phyloP scores from a whole-genome alignment of 176 grass and related monocot genomes.

The Chloris gayana region DNA sequence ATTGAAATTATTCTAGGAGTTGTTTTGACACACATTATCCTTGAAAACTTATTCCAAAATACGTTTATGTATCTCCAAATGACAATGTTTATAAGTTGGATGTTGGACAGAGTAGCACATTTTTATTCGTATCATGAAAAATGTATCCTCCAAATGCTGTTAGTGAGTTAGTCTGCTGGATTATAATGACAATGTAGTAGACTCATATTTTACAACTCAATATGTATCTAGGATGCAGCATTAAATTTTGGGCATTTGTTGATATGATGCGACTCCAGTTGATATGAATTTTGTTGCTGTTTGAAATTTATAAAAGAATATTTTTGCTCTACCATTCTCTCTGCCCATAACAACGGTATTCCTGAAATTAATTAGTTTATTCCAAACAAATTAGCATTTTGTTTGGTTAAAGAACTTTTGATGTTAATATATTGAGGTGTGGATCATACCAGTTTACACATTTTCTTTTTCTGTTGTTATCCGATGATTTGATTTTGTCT shows the following conservation, averaged over 20 bases:
- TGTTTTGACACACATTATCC: background rate
- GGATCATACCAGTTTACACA: background rate
- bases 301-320: background rate
- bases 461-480: background rate
- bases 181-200: background rate
- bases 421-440: background rate
- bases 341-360: background rate
- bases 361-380: background rate
- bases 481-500: background rate
- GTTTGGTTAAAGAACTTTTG: background rate
- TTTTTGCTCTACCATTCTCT: background rate
- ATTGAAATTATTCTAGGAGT: background rate
- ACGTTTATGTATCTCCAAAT: background rate
- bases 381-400: background rate
- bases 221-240: background rate
- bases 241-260: background rate
- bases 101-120: background rate
- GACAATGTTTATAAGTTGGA: background rate
- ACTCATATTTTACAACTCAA: background rate
- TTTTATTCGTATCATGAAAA: background rate
- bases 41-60: background rate
- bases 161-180: background rate
- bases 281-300: background rate
- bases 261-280: background rate
- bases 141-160: background rate